A percentile compares a stretch with the other conserved stretches of the same genome.
Evolutionary conservation across 768 basidiomycete genomes (phyloP).

Genomic region (Macrolepiota dolichaula): DNA sequence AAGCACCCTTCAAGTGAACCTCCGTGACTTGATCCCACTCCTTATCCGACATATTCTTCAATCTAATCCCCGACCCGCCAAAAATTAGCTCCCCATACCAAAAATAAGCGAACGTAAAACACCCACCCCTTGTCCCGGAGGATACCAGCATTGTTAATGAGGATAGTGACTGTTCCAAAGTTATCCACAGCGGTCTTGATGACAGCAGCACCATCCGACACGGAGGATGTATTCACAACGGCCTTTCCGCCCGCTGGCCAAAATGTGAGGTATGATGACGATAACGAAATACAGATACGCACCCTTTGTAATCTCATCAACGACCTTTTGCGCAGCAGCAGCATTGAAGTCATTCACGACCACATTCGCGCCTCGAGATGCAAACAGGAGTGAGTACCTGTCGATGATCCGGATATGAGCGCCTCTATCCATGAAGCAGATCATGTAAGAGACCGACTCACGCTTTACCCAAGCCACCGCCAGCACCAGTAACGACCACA

Average conservation of each 20-base stretch:
- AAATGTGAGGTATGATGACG: neutral
- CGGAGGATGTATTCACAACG: slow-evolving; percentile 81
- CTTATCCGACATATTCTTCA: slow-evolving; percentile 96
- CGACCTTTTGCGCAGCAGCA: slow-evolving; percentile 87
- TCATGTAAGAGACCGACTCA: slow-evolving; percentile 36
- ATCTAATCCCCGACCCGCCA: slow-evolving; percentile 38
- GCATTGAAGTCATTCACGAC: slow-evolving; percentile 94
- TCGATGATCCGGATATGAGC: slow-evolving; percentile 6
- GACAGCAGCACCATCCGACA: slow-evolving; percentile 81
- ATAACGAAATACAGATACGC: slow-evolving; percentile 16
- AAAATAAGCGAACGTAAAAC: neutral
- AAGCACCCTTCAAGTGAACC: slow-evolving; percentile 94
- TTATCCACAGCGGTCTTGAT: slow-evolving; percentile 82
- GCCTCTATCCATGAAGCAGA: neutral
- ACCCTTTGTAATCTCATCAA: slow-evolving; percentile 85
- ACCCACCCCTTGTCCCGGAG: slow-evolving; percentile 73
- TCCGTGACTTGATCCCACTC: slow-evolving; percentile 89
- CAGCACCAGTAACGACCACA: slow-evolving; percentile 94
- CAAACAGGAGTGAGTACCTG: slow-evolving; percentile 89
- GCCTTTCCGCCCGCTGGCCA: slow-evolving; percentile 83
- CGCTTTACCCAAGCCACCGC: slow-evolving; percentile 91
- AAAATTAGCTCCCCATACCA: neutral
- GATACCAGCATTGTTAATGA: slow-evolving; percentile 97
- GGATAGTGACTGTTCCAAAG: slow-evolving; percentile 81
- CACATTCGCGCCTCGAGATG: slow-evolving; percentile 89